Evolutionary conservation across 352 stramenopile species (phyloP), one percentile per base, ranked within the genome.

Genomic region (Globisporangium paroecandrum): DNA sequence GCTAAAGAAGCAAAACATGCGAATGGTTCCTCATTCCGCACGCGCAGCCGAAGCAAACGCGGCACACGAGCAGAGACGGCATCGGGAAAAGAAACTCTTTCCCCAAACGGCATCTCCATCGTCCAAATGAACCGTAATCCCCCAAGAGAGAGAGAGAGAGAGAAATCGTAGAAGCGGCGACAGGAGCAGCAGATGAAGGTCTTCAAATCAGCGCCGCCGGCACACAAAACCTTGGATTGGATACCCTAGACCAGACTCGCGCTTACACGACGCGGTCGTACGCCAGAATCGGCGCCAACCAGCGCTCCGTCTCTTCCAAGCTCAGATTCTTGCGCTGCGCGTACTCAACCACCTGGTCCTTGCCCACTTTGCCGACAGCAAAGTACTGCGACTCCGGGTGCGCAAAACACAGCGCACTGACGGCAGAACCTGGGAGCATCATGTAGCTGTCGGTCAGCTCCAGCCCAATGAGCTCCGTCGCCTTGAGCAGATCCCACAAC

Each of bases 301-400:
- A 99, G 58, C 93, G 88, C 78, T 99, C 96, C 25, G 86, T 95
- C 36, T 93, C 69, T 49, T 96, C 78, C 5, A 99, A 27, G 22
- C 85, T 81, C 79, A 93, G 89, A 29, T 90, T 85, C 84, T 99
- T 99, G 58, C 96, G 89, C 38, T 82, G 73, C 4, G 96, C 95
- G 73, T 99, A 99, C 68, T 86, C 93, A 41, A 88, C 77, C 8
- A 99, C 89, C 80, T 99, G 97, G 76, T 99, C 97, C 76, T 99
- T 99, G 41, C 87, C 89, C 41, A 99, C 85, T 73, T 98, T 98
- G 54, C 97, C 97, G 51, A 99, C 96, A 22, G 96, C 96, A 83
- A 99, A 99, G 82, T 99, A 99, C 73, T 97, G 76, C 27, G 91
- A 97, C 58, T 98, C 71, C 9, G 93, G 91, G 78, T 99, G 95